A percentile compares a stretch with the other conserved stretches of the same genome.
Conservation (phyloP, 352 stramenopile genomes). For the Pythium phragmitis region DNA sequence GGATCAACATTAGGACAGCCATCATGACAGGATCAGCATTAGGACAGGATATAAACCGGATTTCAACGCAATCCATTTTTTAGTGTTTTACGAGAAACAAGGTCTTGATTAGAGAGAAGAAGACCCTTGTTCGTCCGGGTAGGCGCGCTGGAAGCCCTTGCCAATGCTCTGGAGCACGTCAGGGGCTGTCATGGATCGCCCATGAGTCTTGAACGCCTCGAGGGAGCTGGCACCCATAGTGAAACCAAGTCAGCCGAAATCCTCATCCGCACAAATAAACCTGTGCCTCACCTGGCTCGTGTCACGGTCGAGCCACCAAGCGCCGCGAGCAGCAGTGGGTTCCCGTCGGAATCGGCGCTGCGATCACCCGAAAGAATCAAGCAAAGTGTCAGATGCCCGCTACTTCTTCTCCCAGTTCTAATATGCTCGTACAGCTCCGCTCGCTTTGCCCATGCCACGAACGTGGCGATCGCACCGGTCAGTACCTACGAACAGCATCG, state of each 20-base stretch:
- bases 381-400: not conserved
- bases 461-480: slow-evolving; percentile 77
- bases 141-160: slow-evolving; percentile 46
- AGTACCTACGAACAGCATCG: slow-evolving; percentile 47
- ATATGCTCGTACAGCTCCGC: slow-evolving; percentile 29
- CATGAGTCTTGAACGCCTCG: slow-evolving; percentile 67
- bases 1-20: too few relatives aligned
- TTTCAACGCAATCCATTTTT: not conserved
- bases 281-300: slow-evolving; percentile 48
- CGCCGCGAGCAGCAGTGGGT: slow-evolving; percentile 65
- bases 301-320: slow-evolving; percentile 82
- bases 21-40: not conserved
- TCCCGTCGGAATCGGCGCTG: slow-evolving; percentile 35
- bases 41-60: not conserved
- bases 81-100: not conserved
- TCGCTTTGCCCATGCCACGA: slow-evolving; percentile 68
- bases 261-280: not conserved
- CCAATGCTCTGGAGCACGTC: slow-evolving; percentile 73
- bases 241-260: not conserved
- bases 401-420: too few relatives aligned
- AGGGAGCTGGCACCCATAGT: slow-evolving; percentile 32
- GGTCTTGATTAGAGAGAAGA: too few relatives aligned
- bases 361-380: not conserved
- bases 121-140: slow-evolving; percentile 12
- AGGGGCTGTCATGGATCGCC: slow-evolving; percentile 81